Evolutionary conservation across 208 protist genomes (phyloP), one percentile per base, ranked within the genome.

Genomic region (Acanthamoeba lenticulata): DNA sequence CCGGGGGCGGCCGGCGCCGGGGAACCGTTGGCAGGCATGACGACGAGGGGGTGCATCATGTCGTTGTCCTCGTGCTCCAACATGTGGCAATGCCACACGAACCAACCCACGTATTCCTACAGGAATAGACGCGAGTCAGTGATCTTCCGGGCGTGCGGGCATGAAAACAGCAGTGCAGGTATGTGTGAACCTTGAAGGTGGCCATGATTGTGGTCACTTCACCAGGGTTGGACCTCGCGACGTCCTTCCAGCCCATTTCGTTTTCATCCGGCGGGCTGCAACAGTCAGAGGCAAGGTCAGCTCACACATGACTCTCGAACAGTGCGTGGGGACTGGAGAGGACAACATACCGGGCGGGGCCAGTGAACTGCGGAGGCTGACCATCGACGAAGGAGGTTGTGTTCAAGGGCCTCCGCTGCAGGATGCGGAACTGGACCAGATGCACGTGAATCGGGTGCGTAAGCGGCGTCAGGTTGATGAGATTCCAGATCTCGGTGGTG

Each of bases 11-110:
- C 27, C 27, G 57, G 57, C 4, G 57, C 27, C 1, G 13, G 27
- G 2, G 57, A 65, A n/a, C 57, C 57, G 11, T 34, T 9, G 3
- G 3, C 11, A 3, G 72, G 32, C 32, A 45, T 42, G 1, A 60
- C 79, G 2, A 42, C 42, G 3, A 60, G 17, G 2, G 79, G 79
- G 29, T n/a, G 74, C 74, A 85, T 85, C 74, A 85, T 85, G 74
- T 85, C 74, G 74, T 85, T 6, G 29, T 85, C 74, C 74, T 85
- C 74, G 74, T 85, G 74, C 38, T 85, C 42, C 4, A 89, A 42
- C 40, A 89, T 65, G 79, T 89, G 79, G 49, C 42, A 60, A 24
- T 79, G 69, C 69, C 69, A 79, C 32, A 79, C 69, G 36, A 44
- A 79, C 15, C 17, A 29, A 34, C 69, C 69, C 9, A 24, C 13